Base-by-base conservation (phyloP, 2,329 filamentous ascomycete species). In the Colletotrichum sp. region DNA sequence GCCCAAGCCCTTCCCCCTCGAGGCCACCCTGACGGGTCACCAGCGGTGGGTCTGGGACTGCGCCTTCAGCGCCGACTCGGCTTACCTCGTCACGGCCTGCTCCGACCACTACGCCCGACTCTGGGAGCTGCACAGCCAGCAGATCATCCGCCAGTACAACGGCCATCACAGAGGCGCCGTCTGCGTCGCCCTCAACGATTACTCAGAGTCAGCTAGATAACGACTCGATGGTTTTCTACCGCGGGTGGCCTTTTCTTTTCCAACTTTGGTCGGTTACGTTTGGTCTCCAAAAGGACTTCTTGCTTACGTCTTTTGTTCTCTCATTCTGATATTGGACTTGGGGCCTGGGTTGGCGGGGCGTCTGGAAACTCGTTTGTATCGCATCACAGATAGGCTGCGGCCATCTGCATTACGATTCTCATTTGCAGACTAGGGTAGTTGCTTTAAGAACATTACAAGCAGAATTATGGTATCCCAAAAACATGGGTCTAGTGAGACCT, bases 1-100 rank as follows among this genome's bases (percentile, higher is more conserved):
- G 21, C 84, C 88, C 10, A 91, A 89, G 83, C 93, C 89, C 56
- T 97, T 95, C 79, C 94, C 93, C 12, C 90, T 98, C 24, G 95
- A 98, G 84, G 96, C 95, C 4, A 97, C 95, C 2, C 90, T 98
- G 2, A 94, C 94, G 26, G 95, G 94, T 70, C 96, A 98, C 85
- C 96, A 98, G 86, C 93, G 96, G 69, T 98, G 96, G 96, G 96
- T 98, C 1, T 98, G 96, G 96, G 96, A 98, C 84, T 98, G 96
- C 81, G 96, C 96, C 1, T 98, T 98, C 85, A 96, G 94, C 76
- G 96, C 96, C 30, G 96, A 98, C 83, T 96, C 94, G 38, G 96
- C 96, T 1, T 98, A 98, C 81, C 88, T 98, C 8, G 96, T 98
- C 14, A 98, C 96, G 1, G 96, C 96, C 7, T 98, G 95, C 83